Evolutionary conservation across 805 yeast species (phyloP).

Genomic region (Ogataea sp.): DNA sequence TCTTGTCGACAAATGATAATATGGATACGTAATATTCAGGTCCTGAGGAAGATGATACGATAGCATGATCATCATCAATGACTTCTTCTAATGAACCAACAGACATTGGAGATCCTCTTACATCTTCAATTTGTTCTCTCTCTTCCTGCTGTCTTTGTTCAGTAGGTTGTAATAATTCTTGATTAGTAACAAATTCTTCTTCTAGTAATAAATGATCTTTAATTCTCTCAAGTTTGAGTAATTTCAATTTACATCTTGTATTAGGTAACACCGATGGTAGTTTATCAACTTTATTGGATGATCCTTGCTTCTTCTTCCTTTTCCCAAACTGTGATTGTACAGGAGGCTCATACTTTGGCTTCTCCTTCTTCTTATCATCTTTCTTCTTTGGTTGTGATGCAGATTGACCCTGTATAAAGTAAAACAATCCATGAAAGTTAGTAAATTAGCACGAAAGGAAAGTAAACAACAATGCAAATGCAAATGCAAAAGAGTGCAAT

Average conservation of each 20-base stretch:
- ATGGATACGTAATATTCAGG: conserved; percentile 97
- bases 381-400: conserved; percentile 27
- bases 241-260: conserved; percentile 87
- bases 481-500: no score
- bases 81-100: conserved; percentile 96
- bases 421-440: no score
- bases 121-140: conserved; percentile 87
- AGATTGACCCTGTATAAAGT: conserved; percentile 26
- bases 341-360: conserved; percentile 98
- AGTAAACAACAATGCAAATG: no score
- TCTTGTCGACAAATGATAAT: conserved; percentile 94
- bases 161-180: conserved; percentile 90
- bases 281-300: conserved; percentile 45
- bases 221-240: conserved; percentile 89
- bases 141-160: conserved; percentile 97
- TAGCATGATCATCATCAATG: conserved; percentile 97
- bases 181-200: conserved; percentile 92
- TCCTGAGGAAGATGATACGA: conserved; percentile 91
- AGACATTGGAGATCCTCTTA: conserved; percentile 94
- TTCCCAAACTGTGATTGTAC: conserved; percentile 85
- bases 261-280: conserved; percentile 86
- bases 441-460: no score
- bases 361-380: conserved; percentile 52
- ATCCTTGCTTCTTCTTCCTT: conserved; percentile 88
- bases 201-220: conserved; percentile 92